A percentile compares a stretch with the other conserved stretches of the same genome.
Evolutionary conservation across 768 basidiomycete species (phyloP).

Genomic region (Heimioporus sp.): DNA sequence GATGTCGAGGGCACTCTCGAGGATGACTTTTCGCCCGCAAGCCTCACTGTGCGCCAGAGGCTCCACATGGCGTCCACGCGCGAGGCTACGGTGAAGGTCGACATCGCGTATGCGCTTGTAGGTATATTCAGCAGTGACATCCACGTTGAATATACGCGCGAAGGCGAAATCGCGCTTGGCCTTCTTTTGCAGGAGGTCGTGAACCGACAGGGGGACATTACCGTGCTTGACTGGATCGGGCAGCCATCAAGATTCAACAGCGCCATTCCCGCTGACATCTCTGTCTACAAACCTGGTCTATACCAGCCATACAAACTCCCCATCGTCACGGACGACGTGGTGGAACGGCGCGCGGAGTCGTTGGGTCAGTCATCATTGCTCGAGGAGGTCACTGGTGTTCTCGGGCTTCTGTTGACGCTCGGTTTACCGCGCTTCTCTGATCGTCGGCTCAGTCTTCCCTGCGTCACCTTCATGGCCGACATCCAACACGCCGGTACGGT

Average conservation of each 20-base stretch:
- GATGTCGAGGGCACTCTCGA: not conserved
- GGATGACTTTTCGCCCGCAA: not conserved
- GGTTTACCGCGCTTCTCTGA: not conserved
- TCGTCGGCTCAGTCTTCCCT: slow-evolving; percentile 9
- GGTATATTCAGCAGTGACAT: slow-evolving; percentile 17
- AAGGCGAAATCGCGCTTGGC: slow-evolving; percentile 8
- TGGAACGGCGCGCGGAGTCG: not conserved
- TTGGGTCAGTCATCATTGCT: not conserved
- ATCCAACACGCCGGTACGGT: not conserved
- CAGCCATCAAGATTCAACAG: slow-evolving; percentile 14
- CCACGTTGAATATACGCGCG: not conserved
- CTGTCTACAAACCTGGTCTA: slow-evolving; percentile 7
- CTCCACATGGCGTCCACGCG: slow-evolving; percentile 14
- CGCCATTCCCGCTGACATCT: slow-evolving; percentile 10
- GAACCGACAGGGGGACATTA: slow-evolving; percentile 8
- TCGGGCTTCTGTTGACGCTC: not conserved
- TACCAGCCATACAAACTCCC: not conserved
- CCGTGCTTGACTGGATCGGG: slow-evolving; percentile 21
- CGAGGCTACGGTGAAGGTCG: slow-evolving; percentile 3
- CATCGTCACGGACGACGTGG: not conserved
- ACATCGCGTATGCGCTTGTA: slow-evolving; percentile 14
- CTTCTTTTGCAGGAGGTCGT: slow-evolving; percentile 13
- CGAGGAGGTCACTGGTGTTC: not conserved
- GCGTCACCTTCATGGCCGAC: slow-evolving; percentile 7
- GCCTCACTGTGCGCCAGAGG: slow-evolving; percentile 4